Evolutionary conservation across 495 filamentous ascomycete species (phyloP).

Genomic region (Penicillium flavigenum): DNA sequence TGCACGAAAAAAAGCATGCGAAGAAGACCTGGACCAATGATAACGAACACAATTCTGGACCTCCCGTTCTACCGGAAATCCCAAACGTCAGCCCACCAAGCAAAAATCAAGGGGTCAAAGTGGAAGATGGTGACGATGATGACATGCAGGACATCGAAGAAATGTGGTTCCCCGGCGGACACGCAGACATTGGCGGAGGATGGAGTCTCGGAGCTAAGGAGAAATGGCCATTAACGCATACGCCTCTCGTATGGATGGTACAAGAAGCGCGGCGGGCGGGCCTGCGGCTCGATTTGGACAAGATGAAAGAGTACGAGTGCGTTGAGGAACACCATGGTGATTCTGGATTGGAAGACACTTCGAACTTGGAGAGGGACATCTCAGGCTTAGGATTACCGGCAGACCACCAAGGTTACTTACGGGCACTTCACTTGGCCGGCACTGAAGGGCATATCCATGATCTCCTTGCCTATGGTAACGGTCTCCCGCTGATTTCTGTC

Average conservation of each 20-base stretch:
- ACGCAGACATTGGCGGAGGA: constrained; percentile 48
- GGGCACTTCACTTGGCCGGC: constrained; percentile 33
- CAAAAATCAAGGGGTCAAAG: neutral
- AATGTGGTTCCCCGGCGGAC: constrained; percentile 41
- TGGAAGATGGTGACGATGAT: neutral
- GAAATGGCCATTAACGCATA: constrained; percentile 57
- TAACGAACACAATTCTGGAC: neutral
- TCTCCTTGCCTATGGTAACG: constrained; percentile 58
- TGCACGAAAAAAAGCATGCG: neutral
- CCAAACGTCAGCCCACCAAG: neutral
- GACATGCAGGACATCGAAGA: constrained; percentile 33
- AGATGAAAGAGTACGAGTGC: constrained; percentile 55
- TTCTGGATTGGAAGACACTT: neutral
- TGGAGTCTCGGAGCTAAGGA: constrained; percentile 35
- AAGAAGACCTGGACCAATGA: neutral
- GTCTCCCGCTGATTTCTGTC: constrained; percentile 49
- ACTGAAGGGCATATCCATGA: constrained; percentile 64
- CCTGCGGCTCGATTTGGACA: constrained; percentile 59
- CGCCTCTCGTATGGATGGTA: constrained; percentile 73
- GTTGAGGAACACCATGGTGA: constrained; percentile 30
- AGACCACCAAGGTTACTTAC: neutral
- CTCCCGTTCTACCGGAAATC: constrained; percentile 5
- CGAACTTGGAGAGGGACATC: neutral
- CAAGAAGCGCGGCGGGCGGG: constrained; percentile 66
- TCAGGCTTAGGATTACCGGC: neutral